phyloP scores from a whole-genome alignment of 768 basidiomycete species.

The Podaxis sp. region DNA sequence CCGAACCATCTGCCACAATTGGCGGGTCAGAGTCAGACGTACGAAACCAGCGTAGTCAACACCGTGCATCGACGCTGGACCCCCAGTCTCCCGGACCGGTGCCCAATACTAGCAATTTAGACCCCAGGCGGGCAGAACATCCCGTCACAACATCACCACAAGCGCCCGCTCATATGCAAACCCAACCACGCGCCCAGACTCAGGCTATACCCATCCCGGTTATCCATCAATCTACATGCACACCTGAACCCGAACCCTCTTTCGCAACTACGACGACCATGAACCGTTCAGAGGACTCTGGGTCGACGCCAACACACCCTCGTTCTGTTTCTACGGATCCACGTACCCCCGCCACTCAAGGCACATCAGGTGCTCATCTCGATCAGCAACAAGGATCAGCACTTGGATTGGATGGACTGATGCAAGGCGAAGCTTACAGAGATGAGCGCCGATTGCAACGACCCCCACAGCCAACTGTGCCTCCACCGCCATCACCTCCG shows the following conservation, averaged over 20 bases:
- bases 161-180: not conserved
- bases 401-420: not conserved
- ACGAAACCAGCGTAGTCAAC: not conserved
- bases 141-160: not conserved
- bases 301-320: not conserved
- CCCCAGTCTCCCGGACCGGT: too few species aligned
- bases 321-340: not conserved
- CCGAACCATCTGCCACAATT: constrained; percentile 1
- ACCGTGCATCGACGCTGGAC: too few species aligned
- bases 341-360: not conserved
- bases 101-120: not conserved
- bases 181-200: not conserved
- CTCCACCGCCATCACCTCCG: not conserved
- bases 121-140: not conserved
- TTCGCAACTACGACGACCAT: not conserved
- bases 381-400: not conserved
- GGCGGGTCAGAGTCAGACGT: not conserved
- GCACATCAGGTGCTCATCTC: not conserved
- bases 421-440: not conserved
- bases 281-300: constrained; percentile 3
- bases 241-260: too few species aligned
- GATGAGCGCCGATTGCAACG: not conserved
- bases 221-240: not conserved
- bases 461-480: not conserved
- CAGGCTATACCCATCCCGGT: not conserved